These are phyloP conservation scores for Entomortierella beljakovae DNA, from an alignment of 192 early-diverging fungal genomes.

Conservation along the genomic window DNA sequence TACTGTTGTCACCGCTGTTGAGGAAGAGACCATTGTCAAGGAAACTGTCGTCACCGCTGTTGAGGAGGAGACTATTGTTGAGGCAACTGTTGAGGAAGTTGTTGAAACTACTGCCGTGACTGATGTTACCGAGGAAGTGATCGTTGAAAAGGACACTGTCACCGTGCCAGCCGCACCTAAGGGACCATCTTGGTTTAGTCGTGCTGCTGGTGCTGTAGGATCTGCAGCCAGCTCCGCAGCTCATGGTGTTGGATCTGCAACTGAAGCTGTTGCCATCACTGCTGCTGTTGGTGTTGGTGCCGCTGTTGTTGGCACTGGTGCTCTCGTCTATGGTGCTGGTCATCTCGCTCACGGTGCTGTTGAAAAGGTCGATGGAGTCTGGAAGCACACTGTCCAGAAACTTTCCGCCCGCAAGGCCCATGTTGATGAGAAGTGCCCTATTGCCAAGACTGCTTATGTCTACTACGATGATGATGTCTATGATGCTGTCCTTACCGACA, in stretches of 20 bases:
- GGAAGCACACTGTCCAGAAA: conserved; percentile 37
- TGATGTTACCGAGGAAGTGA: background rate
- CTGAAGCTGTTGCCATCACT: too few relatives aligned
- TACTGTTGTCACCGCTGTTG: background rate
- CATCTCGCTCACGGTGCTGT: too few relatives aligned
- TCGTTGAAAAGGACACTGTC: background rate
- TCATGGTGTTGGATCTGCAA: too few relatives aligned
- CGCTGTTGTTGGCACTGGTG: conserved; percentile 6
- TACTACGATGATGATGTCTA: conserved; percentile 45
- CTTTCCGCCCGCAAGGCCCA: conserved; percentile 26
- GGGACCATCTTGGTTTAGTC: conserved; percentile 19
- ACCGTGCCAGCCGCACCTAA: conserved; percentile 12
- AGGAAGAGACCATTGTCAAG: background rate
- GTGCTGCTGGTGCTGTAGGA: too few relatives aligned
- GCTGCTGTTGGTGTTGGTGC: too few relatives aligned
- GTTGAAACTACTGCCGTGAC: background rate
- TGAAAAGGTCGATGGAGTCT: conserved; percentile 42
- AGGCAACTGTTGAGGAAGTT: background rate
- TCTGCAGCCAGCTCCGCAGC: too few relatives aligned
- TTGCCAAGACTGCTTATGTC: conserved; percentile 23
- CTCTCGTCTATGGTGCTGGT: conserved; percentile 3
- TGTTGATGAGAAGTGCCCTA: conserved; percentile 16
- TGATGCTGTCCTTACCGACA: conserved; percentile 19
- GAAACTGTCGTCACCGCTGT: too few relatives aligned
- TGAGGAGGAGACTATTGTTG: background rate